Percentiles rank a stretch among this genome's conserved stretches.
Evolutionary conservation across 1,284 basidiomycete genomes (phyloP).

Genomic region (Neolentinus lepideus): DNA sequence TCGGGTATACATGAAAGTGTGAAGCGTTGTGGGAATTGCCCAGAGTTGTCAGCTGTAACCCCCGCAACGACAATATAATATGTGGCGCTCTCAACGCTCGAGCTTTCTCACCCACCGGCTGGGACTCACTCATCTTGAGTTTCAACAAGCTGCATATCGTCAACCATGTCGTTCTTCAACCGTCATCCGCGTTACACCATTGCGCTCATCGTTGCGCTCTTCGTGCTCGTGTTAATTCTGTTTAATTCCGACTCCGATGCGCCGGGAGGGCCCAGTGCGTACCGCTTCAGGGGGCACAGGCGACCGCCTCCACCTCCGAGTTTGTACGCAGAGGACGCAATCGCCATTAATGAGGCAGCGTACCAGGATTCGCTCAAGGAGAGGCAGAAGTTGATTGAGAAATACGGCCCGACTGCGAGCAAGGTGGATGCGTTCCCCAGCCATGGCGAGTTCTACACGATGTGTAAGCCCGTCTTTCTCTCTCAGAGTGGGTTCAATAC

Average conservation of each 20-base stretch:
- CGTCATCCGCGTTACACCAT: constrained; percentile 1
- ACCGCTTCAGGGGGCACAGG: background rate
- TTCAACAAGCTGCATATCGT: background rate
- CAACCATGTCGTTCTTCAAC: background rate
- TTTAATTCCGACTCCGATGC: background rate
- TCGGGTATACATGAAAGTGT: too few relatives aligned
- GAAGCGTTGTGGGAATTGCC: background rate
- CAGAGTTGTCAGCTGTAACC: background rate
- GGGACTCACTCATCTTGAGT: background rate
- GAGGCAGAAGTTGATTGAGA: constrained; percentile 8
- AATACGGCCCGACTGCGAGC: constrained; percentile 12
- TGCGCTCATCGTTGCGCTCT: background rate
- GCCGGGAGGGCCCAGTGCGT: background rate
- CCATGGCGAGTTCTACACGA: constrained; percentile 24
- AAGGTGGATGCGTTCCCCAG: constrained; percentile 8
- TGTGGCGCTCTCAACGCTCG: background rate
- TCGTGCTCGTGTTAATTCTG: background rate
- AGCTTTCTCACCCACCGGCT: background rate
- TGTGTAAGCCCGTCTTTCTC: constrained; percentile 17
- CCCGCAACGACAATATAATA: background rate
- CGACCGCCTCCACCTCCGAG: background rate
- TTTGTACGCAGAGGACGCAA: background rate
- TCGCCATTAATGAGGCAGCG: background rate
- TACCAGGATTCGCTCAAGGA: background rate
- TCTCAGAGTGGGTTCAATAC: constrained; percentile 1